These are phyloP conservation scores for Cairneyella variabilis DNA, from an alignment of 495 filamentous ascomycete species.

Conservation along the genomic window DNA sequence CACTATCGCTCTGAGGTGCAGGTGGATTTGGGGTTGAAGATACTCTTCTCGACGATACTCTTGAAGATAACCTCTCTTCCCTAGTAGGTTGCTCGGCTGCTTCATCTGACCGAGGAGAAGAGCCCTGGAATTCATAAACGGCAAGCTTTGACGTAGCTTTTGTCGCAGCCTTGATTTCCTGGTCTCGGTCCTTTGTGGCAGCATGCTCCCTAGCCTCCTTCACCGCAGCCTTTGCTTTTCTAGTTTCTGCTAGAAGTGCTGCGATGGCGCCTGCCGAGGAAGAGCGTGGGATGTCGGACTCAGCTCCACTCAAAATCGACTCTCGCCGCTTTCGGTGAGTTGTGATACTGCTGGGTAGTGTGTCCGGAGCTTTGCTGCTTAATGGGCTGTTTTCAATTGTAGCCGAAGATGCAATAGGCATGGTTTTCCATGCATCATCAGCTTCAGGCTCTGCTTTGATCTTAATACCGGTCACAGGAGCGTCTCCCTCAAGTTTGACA, in stretches of 20 bases:
- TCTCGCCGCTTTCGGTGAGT: conserved; percentile 24
- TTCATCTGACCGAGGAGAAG: conserved; percentile 24
- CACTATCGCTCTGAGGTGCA: conserved; percentile 6
- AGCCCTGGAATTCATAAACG: conserved; percentile 32
- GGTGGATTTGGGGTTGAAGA: conserved; percentile 7
- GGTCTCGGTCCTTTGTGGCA: conserved; percentile 4
- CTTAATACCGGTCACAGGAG: neutral
- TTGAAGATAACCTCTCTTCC: conserved; percentile 14
- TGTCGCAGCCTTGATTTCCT: conserved; percentile 1
- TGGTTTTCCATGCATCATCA: conserved; percentile 25
- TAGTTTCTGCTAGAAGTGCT: conserved; percentile 22
- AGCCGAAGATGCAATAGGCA: conserved; percentile 19
- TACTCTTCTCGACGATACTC: conserved; percentile 18
- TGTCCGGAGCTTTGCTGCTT: conserved; percentile 16
- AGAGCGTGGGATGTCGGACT: conserved; percentile 7
- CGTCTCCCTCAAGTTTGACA: conserved; percentile 17
- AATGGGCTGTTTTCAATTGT: conserved; percentile 26
- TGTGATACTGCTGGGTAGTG: conserved; percentile 22
- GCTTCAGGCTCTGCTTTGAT: conserved; percentile 25
- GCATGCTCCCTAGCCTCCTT: conserved; percentile 11
- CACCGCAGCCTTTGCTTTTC: conserved; percentile 18
- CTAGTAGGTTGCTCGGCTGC: neutral
- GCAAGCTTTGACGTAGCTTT: conserved; percentile 18
- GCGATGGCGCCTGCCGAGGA: conserved; percentile 17
- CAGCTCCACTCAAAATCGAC: conserved; percentile 17